Evolutionary conservation across 2,329 filamentous ascomycete genomes (phyloP), one percentile per base, ranked within the genome.

Genomic region (Aspergillus spinulosporus): DNA sequence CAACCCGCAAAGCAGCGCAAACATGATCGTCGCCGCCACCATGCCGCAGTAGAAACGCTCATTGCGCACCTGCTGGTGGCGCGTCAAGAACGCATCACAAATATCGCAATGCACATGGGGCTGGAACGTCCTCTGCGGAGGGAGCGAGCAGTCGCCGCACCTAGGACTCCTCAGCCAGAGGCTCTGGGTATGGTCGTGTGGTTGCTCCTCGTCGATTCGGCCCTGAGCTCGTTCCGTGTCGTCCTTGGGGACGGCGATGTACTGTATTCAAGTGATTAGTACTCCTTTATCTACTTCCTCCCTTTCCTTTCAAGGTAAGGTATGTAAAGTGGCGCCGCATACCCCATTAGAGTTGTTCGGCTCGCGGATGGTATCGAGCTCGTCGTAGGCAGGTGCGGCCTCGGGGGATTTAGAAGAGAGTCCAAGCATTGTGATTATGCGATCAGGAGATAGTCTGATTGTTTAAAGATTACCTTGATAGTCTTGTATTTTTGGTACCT

Each of bases 31-130:
- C 28, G 26, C 31, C 11, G 54, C 14, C 3, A 52, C 54, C 42
- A 47, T 31, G 4, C 36, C 36, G 14, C 48, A 52, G 37, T 28
- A 36, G 14, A 37, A 40, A 5, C 21, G 42, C 15, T 52, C 28
- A 6, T 15, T 28, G 4, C 42, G 48, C 29, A 45, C 12, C 34
- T 40, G 42, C 5, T 47, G 42, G 11, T 56, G 54, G 5, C 54
- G 42, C 21, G 46, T 28, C 4, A 56, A 21, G n/a, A 56, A 39
- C n/a, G 28, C 15, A 31, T 56, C 54, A 43, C 54, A 56, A 2
- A 43, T 15, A 6, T 56, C 48, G 36, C 54, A 56, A 42, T 56
- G 54, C 32, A 37, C 2, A 12, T 56, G 54, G 2, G 54, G 48
- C 21, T 56, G 48, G 32, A 37, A 42, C 2, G 40, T 31, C 0